Evolutionary conservation across 495 filamentous ascomycete species (phyloP).

Genomic region (Acidiella bohemica): DNA sequence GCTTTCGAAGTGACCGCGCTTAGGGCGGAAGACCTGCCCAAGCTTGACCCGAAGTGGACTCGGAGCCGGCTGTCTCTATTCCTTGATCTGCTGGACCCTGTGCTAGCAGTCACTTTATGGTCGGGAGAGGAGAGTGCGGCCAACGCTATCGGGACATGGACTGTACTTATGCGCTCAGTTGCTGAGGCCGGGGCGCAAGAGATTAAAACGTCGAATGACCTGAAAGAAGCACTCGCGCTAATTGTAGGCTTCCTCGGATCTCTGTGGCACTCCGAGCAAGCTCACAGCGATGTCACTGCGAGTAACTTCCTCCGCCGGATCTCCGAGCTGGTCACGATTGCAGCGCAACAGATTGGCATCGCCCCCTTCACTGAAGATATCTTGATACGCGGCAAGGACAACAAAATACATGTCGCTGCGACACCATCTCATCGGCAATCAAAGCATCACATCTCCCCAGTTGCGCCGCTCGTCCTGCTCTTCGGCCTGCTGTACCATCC

Average conservation of each 20-base stretch:
- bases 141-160: conserved; percentile 36
- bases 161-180: conserved; percentile 50
- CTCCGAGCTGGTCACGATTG: conserved; percentile 46
- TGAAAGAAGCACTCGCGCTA: conserved; percentile 61
- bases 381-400: conserved; percentile 24
- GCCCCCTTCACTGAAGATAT: conserved; percentile 71
- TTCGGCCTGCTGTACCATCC: conserved; percentile 10
- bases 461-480: conserved; percentile 24
- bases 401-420: conserved; percentile 23
- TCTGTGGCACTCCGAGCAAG: conserved; percentile 41
- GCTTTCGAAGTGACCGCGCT: conserved; percentile 34
- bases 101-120: conserved; percentile 38
- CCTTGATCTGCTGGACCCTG: conserved; percentile 47
- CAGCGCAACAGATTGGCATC: conserved; percentile 52
- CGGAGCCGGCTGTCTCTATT: conserved; percentile 51
- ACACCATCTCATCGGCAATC: conserved; percentile 27
- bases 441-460: conserved; percentile 17
- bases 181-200: conserved; percentile 74
- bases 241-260: conserved; percentile 52
- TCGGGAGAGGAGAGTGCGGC: neutral
- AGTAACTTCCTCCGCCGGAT: conserved; percentile 29
- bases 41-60: conserved; percentile 78
- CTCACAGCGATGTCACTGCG: conserved; percentile 21
- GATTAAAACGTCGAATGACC: conserved; percentile 73
- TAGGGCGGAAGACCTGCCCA: conserved; percentile 57